Evolutionary conservation across 192 early-diverging fungal genomes (phyloP).

Genomic region (Jimgerdemannia lactiflua): DNA sequence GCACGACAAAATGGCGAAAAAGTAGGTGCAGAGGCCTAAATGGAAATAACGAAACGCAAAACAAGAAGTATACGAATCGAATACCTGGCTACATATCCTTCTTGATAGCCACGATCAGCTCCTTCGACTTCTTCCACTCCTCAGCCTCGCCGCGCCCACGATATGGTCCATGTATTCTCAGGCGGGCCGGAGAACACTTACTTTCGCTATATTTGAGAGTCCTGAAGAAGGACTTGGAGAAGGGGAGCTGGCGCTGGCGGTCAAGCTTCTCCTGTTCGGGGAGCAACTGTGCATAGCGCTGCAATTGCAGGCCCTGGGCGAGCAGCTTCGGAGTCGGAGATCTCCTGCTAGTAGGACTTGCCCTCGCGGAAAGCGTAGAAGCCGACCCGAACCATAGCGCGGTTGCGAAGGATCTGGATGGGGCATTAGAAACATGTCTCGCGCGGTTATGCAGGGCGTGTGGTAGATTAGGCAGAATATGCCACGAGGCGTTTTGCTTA

Average conservation of each 20-base stretch:
- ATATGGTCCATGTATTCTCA: constrained; percentile 99
- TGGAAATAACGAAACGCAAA: background rate
- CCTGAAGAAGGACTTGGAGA: constrained; percentile 92
- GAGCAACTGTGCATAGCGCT: constrained; percentile 77
- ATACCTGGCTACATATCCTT: constrained; percentile 74
- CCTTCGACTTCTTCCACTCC: constrained; percentile 88
- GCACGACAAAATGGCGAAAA: constrained; percentile 89
- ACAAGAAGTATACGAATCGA: background rate
- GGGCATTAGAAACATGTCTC: constrained; percentile 98
- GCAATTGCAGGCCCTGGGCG: constrained; percentile 71
- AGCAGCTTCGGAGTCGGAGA: constrained; percentile 88
- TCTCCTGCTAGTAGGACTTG: constrained; percentile 82
- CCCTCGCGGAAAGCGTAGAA: constrained; percentile 95
- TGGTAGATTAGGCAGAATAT: constrained; percentile 98
- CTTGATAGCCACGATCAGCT: constrained; percentile 87
- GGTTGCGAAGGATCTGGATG: constrained; percentile 97
- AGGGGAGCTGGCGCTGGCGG: constrained; percentile 94
- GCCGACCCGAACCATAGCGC: constrained; percentile 94
- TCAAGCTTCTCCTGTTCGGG: constrained; percentile 92
- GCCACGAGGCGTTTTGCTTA: constrained; percentile 81
- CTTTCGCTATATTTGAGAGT: constrained; percentile 94
- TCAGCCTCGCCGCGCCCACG: constrained; percentile 93
- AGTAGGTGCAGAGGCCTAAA: constrained; percentile 86
- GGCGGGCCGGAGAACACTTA: constrained; percentile 96
- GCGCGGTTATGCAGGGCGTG: constrained; percentile 92